Conservation (phyloP, 2,329 filamentous ascomycete genomes). For the Aspergillus hortae region DNA sequence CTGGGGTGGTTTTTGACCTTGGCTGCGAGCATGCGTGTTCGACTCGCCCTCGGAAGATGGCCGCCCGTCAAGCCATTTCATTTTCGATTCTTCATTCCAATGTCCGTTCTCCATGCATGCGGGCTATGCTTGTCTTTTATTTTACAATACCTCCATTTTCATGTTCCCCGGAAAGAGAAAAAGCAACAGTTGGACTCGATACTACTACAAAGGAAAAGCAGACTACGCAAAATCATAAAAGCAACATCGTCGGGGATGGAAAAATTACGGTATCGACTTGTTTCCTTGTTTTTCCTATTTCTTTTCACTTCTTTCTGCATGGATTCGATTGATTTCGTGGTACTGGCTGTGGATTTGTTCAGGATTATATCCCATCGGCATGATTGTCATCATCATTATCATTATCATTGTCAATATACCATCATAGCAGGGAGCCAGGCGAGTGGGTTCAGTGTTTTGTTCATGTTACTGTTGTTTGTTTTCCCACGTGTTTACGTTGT, state of each 20-base stretch:
- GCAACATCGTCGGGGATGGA: neutral
- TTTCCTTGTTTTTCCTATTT: neutral
- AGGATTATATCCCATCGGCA: slow-evolving; percentile 18
- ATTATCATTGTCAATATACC: slow-evolving; percentile 25
- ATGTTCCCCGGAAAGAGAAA: slow-evolving; percentile 2
- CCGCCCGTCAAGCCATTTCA: neutral
- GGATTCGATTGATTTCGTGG: neutral
- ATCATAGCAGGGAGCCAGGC: slow-evolving; percentile 28
- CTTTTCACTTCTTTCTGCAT: neutral
- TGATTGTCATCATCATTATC: slow-evolving; percentile 11
- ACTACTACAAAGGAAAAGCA: neutral
- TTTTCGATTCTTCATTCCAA: slow-evolving; percentile 1
- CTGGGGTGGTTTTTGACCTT: slow-evolving; percentile 9
- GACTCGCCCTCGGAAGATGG: slow-evolving; percentile 1
- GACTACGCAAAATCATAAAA: neutral
- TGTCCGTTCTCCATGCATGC: slow-evolving; percentile 1
- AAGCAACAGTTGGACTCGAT: neutral
- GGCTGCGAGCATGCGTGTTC: slow-evolving; percentile 1
- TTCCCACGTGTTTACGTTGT: slow-evolving; percentile 8
- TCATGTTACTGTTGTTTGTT: slow-evolving; percentile 8
- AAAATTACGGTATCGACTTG: neutral
- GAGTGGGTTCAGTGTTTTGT: slow-evolving; percentile 19
- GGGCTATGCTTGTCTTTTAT: slow-evolving; percentile 3
- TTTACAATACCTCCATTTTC: slow-evolving; percentile 3
- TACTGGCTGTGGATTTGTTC: slow-evolving; percentile 14